Evolutionary conservation across 106 monocot species (phyloP).

Genomic region (Dendrobium chrysotoxum): DNA sequence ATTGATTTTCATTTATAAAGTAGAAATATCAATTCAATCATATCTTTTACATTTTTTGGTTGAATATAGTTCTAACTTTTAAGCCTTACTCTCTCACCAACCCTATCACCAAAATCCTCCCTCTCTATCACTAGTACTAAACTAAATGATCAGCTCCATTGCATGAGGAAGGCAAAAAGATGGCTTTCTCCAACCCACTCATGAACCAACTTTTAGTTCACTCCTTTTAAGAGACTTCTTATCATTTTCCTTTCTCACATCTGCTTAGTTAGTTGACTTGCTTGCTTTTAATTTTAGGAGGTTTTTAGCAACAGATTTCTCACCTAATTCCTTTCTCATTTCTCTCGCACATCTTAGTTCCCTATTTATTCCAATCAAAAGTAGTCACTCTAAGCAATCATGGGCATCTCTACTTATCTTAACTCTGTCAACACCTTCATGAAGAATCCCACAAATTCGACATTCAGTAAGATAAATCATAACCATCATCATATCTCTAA

Average conservation of each 20-base stretch:
- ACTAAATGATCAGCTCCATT: too few species aligned
- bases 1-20: not conserved
- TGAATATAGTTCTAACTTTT: not conserved
- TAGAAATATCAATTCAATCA: slow-evolving; percentile 1
- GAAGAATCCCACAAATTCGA: slow-evolving; percentile 7
- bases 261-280: slow-evolving; percentile 25
- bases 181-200: slow-evolving; percentile 18
- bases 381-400: slow-evolving; percentile 12
- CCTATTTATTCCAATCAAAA: slow-evolving; percentile 2
- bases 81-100: slow-evolving; percentile 5
- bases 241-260: slow-evolving; percentile 18
- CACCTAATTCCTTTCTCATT: not conserved
- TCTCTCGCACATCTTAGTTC: slow-evolving; percentile 10
- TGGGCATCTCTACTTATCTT: slow-evolving; percentile 23
- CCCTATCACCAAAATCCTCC: slow-evolving; percentile 8
- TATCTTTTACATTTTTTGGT: slow-evolving; percentile 23
- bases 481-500: not conserved
- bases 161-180: slow-evolving; percentile 29
- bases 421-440: slow-evolving; percentile 9
- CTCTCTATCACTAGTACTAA: not conserved
- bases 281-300: slow-evolving; percentile 17
- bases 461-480: not conserved
- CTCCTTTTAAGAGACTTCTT: slow-evolving; percentile 23
- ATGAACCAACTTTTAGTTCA: slow-evolving; percentile 17
- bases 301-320: slow-evolving; percentile 17